Percentiles rank a stretch among this genome's conserved stretches.
These are phyloP conservation scores for Starmerella scarabaei DNA, from an alignment of 805 yeast species.

Conservation along the genomic window DNA sequence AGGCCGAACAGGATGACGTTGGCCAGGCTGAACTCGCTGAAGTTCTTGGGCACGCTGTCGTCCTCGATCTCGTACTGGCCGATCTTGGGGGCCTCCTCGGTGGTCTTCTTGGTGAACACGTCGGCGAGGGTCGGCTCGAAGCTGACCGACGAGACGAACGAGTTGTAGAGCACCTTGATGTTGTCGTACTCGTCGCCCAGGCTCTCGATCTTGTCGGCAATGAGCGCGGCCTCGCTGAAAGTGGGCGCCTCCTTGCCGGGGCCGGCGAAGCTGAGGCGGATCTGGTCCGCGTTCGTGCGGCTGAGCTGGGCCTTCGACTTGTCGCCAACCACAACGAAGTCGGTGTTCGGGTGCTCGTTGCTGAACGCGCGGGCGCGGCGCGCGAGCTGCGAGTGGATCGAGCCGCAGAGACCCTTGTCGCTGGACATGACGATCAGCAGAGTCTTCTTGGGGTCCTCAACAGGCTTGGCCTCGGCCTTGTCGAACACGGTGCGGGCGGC, in stretches of 20 bases:
- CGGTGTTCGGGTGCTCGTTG: slow-evolving; percentile 51
- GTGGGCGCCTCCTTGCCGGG: slow-evolving; percentile 96
- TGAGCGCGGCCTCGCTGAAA: slow-evolving; percentile 75
- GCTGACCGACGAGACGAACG: slow-evolving; percentile 74
- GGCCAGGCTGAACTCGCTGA: slow-evolving; percentile 79
- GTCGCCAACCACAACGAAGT: slow-evolving; percentile 85
- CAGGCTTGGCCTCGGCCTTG: slow-evolving; percentile 62
- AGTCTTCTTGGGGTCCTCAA: slow-evolving; percentile 45
- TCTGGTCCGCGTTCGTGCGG: slow-evolving; percentile 61
- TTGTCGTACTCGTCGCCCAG: slow-evolving; percentile 49
- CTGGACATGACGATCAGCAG: slow-evolving; percentile 82
- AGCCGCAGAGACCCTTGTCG: slow-evolving; percentile 98
- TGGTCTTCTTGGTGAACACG: slow-evolving; percentile 54
- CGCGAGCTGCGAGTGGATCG: slow-evolving; percentile 90
- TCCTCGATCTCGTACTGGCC: slow-evolving; percentile 67
- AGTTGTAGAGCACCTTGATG: slow-evolving; percentile 75
- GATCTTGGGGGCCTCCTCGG: slow-evolving; percentile 75
- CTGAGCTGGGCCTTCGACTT: slow-evolving; percentile 78
- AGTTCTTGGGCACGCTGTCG: slow-evolving; percentile 26
- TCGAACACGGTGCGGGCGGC: slow-evolving; percentile 68
- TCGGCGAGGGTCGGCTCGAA: slow-evolving; percentile 70
- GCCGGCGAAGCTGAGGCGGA: slow-evolving; percentile 73
- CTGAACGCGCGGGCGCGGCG: slow-evolving; percentile 68
- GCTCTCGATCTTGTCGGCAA: slow-evolving; percentile 68
- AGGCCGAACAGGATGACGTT: slow-evolving; percentile 80